Evolutionary conservation across 768 basidiomycete genomes (phyloP), one percentile per base, ranked within the genome.

Genomic region (Plicaturopsis crispa): DNA sequence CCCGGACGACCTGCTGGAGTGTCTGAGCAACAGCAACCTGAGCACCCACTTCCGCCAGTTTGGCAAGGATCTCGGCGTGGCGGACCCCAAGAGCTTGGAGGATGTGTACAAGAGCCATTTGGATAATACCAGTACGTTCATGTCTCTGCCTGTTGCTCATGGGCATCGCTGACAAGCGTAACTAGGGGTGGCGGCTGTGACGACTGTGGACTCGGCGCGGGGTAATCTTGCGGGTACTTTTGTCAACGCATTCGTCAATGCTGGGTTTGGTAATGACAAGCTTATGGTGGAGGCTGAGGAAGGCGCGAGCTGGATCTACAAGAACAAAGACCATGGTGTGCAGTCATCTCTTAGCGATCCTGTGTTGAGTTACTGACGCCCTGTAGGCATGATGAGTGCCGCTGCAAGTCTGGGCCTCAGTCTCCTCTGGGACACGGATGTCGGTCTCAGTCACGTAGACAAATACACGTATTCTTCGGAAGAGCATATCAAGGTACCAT

Each of bases 181-280:
- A 8, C 42, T 38, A 85, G 83, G 82, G 45, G 66, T 80, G 21
- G 72, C 77, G 18, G 65, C 81, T 10, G 73, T 80, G 3, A 70
- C 84, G 0, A 86, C 80, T 42, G 80, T 96, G 34, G 93, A 97
- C 52, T 96, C 93, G 5, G 94, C 96, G 17, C 75, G 87, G 41
- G 91, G 83, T 31, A 98, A 97, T 60, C 63, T 98, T 42, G 94
- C 96, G 1, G 88, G 91, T 3, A 96, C 94, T 1, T 98, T 98
- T 47, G 96, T 99, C 45, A 98, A 99, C 53, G 96, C 92, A 1
- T 99, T 98, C 44, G 94, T 97, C 37, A 99, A 99, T 53, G 94
- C 92, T 31, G 96, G 94, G 0, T 99, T 93, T 53, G 92, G 91
- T 17, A 99, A 99, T 56, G 96, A 99, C 59, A 97, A 96, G 57